phyloP scores from a whole-genome alignment of 805 yeast species.

The Zygoascus biomembranicola region DNA sequence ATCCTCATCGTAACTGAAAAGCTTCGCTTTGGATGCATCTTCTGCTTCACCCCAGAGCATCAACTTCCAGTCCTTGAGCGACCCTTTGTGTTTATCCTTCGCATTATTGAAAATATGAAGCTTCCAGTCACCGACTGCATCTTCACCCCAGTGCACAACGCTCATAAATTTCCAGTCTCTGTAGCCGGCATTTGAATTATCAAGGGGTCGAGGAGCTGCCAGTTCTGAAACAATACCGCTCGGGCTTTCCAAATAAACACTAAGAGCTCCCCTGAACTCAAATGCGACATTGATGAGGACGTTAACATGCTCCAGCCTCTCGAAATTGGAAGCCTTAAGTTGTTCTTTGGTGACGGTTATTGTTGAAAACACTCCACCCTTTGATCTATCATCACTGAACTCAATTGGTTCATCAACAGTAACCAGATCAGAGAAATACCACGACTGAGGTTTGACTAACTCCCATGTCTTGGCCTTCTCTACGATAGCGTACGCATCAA shows the following conservation, averaged over 20 bases:
- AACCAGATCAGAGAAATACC: constrained; percentile 48
- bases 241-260: constrained; percentile 65
- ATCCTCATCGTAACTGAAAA: constrained; percentile 36
- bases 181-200: constrained; percentile 52
- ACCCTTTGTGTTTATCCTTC: constrained; percentile 14
- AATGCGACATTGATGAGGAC: constrained; percentile 67
- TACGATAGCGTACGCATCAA: constrained; percentile 74
- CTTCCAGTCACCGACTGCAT: constrained; percentile 75
- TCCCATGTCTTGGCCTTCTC: constrained; percentile 66
- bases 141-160: constrained; percentile 97
- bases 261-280: constrained; percentile 58
- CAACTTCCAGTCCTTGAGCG: constrained; percentile 63
- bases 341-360: constrained; percentile 38
- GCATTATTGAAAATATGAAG: constrained; percentile 44
- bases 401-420: constrained; percentile 26
- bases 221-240: constrained; percentile 62
- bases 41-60: constrained; percentile 73
- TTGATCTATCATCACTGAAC: constrained; percentile 1
- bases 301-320: constrained; percentile 76
- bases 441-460: constrained; percentile 86
- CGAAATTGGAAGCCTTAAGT: constrained; percentile 50
- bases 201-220: constrained; percentile 59
- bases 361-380: constrained; percentile 14
- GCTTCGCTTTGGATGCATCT: constrained; percentile 54
- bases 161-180: constrained; percentile 86